phyloP scores from a whole-genome alignment of 352 stramenopile genomes.

The Globisporangium heterothallicum region DNA sequence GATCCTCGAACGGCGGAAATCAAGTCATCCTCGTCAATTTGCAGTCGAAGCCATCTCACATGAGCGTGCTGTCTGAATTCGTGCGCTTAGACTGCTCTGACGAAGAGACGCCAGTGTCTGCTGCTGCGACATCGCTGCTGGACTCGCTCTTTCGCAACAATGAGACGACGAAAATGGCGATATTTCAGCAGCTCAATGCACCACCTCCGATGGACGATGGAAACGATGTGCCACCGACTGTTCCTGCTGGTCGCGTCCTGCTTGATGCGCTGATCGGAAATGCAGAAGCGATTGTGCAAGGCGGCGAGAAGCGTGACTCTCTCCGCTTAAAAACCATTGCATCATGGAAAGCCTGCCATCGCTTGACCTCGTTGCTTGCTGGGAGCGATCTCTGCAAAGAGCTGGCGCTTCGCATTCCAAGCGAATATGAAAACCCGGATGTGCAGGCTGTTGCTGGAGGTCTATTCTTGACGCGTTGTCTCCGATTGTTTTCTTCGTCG shows the following conservation, averaged over 20 bases:
- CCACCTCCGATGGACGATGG: slow-evolving; percentile 28
- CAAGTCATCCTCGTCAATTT: slow-evolving; percentile 74
- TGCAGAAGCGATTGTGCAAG: slow-evolving; percentile 31
- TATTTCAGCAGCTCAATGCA: slow-evolving; percentile 62
- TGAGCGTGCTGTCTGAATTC: slow-evolving; percentile 50
- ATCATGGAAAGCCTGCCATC: slow-evolving; percentile 67
- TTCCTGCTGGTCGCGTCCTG: slow-evolving; percentile 40
- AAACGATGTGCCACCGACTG: slow-evolving; percentile 12
- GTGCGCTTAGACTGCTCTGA: slow-evolving; percentile 49
- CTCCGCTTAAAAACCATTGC: not conserved
- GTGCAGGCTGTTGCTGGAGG: slow-evolving; percentile 46
- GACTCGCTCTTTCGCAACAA: slow-evolving; percentile 61
- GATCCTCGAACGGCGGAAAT: slow-evolving; percentile 45
- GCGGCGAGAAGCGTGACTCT: slow-evolving; percentile 8
- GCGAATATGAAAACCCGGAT: slow-evolving; percentile 34
- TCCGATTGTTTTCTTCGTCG: slow-evolving; percentile 29
- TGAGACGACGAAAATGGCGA: slow-evolving; percentile 54
- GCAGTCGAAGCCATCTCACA: slow-evolving; percentile 31
- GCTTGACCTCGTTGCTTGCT: slow-evolving; percentile 37
- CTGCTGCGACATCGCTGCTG: slow-evolving; percentile 50
- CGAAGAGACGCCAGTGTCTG: slow-evolving; percentile 56
- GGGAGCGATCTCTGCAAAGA: slow-evolving; percentile 64
- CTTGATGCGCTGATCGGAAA: slow-evolving; percentile 49
- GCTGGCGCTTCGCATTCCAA: slow-evolving; percentile 58
- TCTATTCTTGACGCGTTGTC: slow-evolving; percentile 56